phyloP scores from a whole-genome alignment of 768 basidiomycete genomes.

The Auriscalpium vulgare region DNA sequence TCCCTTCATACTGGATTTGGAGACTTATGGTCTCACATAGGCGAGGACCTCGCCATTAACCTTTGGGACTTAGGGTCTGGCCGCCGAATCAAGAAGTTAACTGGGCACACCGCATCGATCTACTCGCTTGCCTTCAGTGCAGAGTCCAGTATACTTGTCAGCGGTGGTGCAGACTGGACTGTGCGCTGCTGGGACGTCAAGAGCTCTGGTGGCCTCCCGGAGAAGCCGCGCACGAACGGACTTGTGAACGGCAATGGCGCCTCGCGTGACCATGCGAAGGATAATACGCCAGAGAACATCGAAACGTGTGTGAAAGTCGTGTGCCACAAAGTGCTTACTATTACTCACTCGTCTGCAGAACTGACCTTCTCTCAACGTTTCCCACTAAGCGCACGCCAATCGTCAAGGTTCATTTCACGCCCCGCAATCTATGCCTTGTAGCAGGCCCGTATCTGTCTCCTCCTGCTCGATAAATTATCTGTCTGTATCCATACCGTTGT shows the following conservation, averaged over 20 bases:
- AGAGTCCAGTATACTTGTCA: constrained; percentile 85
- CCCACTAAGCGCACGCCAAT: constrained; percentile 95
- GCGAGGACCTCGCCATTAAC: constrained; percentile 88
- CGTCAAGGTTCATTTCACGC: constrained; percentile 87
- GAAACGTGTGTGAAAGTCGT: constrained; percentile 56
- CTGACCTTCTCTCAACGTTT: constrained; percentile 83
- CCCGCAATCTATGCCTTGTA: constrained; percentile 87
- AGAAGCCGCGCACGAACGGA: constrained; percentile 53
- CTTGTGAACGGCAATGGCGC: constrained; percentile 21
- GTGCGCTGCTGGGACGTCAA: constrained; percentile 99
- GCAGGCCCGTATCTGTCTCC: constrained; percentile 67
- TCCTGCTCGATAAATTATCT: constrained; percentile 25
- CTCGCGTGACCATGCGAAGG: constrained; percentile 13
- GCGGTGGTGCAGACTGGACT: constrained; percentile 91
- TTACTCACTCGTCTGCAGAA: constrained; percentile 33
- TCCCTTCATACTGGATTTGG: too few relatives aligned
- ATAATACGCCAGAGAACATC: constrained; percentile 39
- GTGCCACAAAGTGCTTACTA: neutral
- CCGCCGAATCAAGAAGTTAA: constrained; percentile 92
- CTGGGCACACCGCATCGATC: constrained; percentile 82
- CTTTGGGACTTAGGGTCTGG: constrained; percentile 98
- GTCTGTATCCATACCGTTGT: too few relatives aligned
- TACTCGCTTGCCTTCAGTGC: constrained; percentile 88
- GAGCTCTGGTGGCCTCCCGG: constrained; percentile 53
- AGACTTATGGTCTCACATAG: constrained; percentile 26